Base-by-base conservation (phyloP, 495 filamentous ascomycete genomes). In the Penicillium longicatenatum region DNA sequence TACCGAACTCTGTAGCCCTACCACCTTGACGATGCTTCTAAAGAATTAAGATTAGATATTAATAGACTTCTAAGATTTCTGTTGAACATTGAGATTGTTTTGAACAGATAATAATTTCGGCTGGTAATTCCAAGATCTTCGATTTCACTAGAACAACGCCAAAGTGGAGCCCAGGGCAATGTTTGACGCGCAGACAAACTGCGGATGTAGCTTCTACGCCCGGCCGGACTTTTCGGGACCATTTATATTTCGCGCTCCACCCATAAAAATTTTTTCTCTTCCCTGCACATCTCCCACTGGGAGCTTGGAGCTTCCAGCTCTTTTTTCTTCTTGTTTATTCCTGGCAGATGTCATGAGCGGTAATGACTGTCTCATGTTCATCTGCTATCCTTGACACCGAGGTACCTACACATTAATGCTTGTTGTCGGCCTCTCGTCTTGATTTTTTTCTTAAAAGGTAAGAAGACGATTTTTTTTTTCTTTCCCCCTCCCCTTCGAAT, bases 391-490 rank as follows among this genome's bases (percentile, higher is more conserved):
- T 50, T 12, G 41, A 41, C 3, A 54, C 49, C 37, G 31, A 35
- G 55, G 45, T 10, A 21, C 35, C 42, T 24, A 14, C 54, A 58
- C 35, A 48, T 54, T 55, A n/a, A 65, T 62, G 59, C 30, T 59
- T 41, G 59, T 42, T 58, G 24, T 59, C 58, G 49, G 7, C 45
- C 46, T 56, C 48, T 49, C 16, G 55, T 37, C 57, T 24, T 53
- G 19, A 50, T 56, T 46, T 16, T 50, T 31, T 47, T 58, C 17
- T 16, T 35, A 67, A 86, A 89, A 89, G 86, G 85, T 88, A 86
- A 59, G 79, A 70, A 29, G 31, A 39, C 37, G 17, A 44, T 12
- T 19, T 41, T 62, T 70, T 68, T 62, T 58, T 50, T 56, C 61
- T 33, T 43, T 58, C 12, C 50, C 47, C 61, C 56, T 59, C 55